phyloP scores from a whole-genome alignment of 495 filamentous ascomycete species.

The Lasiosphaeria miniovina region DNA sequence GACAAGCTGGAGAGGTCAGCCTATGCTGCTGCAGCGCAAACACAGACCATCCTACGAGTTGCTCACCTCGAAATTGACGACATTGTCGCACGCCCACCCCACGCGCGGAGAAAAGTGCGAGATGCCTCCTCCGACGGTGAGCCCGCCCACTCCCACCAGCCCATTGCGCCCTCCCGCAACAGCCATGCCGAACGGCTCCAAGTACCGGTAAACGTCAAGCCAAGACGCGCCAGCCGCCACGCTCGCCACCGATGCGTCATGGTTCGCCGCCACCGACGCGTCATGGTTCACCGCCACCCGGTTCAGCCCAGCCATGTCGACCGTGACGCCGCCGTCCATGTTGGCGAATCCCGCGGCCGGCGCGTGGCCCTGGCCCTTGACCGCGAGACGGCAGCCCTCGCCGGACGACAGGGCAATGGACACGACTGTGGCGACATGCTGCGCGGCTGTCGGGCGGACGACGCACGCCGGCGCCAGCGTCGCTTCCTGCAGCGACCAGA shows the following conservation, averaged over 20 bases:
- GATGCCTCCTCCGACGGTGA: slow-evolving; percentile 47
- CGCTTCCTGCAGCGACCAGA: too few relatives aligned
- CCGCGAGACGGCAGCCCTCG: too few relatives aligned
- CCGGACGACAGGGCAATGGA: too few relatives aligned
- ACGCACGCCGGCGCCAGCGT: too few relatives aligned
- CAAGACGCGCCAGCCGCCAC: slow-evolving; percentile 34
- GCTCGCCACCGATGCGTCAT: slow-evolving; percentile 16
- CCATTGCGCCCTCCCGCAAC: slow-evolving; percentile 38
- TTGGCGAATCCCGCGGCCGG: slow-evolving; percentile 18
- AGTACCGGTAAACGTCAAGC: slow-evolving; percentile 32
- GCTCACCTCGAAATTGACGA: slow-evolving; percentile 41
- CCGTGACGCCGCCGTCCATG: slow-evolving; percentile 40
- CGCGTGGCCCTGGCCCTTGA: too few relatives aligned
- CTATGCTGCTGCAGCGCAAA: too few relatives aligned
- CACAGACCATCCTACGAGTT: too few relatives aligned
- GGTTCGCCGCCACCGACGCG: slow-evolving; percentile 11
- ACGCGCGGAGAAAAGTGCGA: slow-evolving; percentile 43
- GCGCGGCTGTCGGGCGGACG: too few relatives aligned
- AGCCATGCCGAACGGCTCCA: slow-evolving; percentile 32
- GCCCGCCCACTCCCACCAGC: slow-evolving; percentile 40
- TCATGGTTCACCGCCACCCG: slow-evolving; percentile 18
- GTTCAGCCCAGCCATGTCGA: slow-evolving; percentile 39
- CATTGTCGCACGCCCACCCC: slow-evolving; percentile 53
- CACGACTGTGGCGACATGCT: too few relatives aligned
- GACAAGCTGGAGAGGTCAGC: slow-evolving; percentile 34